Percentiles rank a stretch among this genome's conserved stretches.
Evolutionary conservation across 495 filamentous ascomycete genomes (phyloP).

Genomic region (Lasiosphaeris hirsuta): DNA sequence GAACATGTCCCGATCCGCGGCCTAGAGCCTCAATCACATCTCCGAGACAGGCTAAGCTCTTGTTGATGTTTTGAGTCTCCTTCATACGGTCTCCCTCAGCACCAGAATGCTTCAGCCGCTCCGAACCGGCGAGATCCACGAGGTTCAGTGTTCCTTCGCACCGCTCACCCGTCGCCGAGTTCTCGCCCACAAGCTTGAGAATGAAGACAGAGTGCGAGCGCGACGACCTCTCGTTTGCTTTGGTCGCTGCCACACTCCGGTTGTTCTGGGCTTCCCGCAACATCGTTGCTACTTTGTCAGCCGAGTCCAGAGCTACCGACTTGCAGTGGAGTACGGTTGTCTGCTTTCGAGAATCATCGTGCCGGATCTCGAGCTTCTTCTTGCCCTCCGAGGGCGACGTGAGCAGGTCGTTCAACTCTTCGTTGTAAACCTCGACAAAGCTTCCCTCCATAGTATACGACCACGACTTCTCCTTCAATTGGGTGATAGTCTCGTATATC

Average conservation of each 20-base stretch:
- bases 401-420: conserved; percentile 90
- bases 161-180: conserved; percentile 73
- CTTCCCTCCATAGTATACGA: conserved; percentile 88
- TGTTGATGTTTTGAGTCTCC: conserved; percentile 98
- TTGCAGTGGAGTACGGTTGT: conserved; percentile 82
- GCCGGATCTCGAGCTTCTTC: conserved; percentile 89
- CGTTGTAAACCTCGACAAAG: conserved; percentile 99
- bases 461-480: conserved; percentile 89
- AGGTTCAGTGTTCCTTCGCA: conserved; percentile 94
- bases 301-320: conserved; percentile 72
- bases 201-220: conserved; percentile 97
- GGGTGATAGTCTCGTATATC: conserved; percentile 82
- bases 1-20: conserved; percentile 81
- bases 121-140: conserved; percentile 91
- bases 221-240: conserved; percentile 91
- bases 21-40: conserved; percentile 93
- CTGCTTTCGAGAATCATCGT: conserved; percentile 75
- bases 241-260: conserved; percentile 89
- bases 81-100: conserved; percentile 81
- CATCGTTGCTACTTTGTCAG: conserved; percentile 72
- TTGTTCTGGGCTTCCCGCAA: conserved; percentile 76
- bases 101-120: conserved; percentile 79
- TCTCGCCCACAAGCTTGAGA: conserved; percentile 78
- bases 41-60: conserved; percentile 82
- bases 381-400: conserved; percentile 67